phyloP scores from a whole-genome alignment of 2,329 filamentous ascomycete genomes.

The Fusarium mexicanum region DNA sequence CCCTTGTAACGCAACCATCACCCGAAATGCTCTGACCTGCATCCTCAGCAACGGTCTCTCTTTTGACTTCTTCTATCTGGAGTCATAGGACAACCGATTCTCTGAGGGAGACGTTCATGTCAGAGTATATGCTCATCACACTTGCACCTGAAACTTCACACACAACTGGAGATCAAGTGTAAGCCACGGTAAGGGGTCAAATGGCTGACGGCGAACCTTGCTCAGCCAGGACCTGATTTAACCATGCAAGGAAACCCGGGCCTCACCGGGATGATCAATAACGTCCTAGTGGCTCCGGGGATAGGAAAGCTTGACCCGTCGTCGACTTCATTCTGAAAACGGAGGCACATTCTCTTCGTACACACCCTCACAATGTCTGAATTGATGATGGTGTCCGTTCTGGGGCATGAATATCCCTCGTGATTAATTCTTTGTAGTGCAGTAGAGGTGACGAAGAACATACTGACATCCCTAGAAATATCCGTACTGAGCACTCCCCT shows the following conservation, averaged over 20 bases:
- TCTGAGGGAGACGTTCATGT: not conserved
- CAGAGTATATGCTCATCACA: not conserved
- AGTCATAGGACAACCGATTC: too few relatives aligned
- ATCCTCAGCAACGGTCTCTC: not conserved
- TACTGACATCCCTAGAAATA: not conserved
- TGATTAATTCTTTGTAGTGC: not conserved
- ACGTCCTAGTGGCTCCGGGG: constrained; percentile 28
- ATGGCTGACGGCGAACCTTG: constrained; percentile 24
- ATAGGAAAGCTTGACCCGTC: not conserved
- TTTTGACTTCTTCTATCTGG: not conserved
- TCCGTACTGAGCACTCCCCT: not conserved
- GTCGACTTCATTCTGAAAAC: not conserved
- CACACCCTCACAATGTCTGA: not conserved
- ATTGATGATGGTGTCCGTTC: not conserved
- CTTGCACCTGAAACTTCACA: not conserved
- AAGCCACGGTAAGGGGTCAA: not conserved
- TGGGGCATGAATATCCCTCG: constrained; percentile 2
- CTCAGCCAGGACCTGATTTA: constrained; percentile 36
- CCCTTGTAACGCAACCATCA: not conserved
- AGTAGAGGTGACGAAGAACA: constrained; percentile 14
- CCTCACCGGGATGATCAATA: constrained; percentile 31
- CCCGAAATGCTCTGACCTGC: not conserved
- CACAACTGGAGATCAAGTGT: not conserved
- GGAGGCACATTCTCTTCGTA: not conserved
- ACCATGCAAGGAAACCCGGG: constrained; percentile 38